These are phyloP conservation scores for Panicum miliaceum DNA, from an alignment of 176 grass and related monocot genomes.

Conservation along the genomic window DNA sequence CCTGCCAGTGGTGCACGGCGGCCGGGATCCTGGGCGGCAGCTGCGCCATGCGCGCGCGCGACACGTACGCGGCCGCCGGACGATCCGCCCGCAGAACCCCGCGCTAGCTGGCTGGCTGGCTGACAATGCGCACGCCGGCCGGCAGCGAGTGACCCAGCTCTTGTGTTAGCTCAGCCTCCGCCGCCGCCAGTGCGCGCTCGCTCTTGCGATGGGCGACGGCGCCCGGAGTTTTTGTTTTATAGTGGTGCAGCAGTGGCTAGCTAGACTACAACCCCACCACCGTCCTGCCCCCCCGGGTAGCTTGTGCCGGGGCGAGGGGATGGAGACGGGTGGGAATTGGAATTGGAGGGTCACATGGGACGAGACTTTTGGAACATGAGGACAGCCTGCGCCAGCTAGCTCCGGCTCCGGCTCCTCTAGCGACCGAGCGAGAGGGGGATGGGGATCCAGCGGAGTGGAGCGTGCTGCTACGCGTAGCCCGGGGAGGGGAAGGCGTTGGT, in stretches of 20 bases:
- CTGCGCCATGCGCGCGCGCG: constrained; percentile 44
- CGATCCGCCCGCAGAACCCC: background rate
- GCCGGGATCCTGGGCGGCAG: constrained; percentile 59
- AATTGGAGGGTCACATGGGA: constrained; percentile 67
- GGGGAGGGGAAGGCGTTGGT: background rate
- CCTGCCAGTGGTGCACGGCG: constrained; percentile 54
- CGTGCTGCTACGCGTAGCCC: background rate
- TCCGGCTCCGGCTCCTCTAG: background rate
- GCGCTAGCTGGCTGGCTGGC: background rate
- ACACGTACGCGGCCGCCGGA: background rate
- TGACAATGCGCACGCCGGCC: background rate
- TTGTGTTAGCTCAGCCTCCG: background rate
- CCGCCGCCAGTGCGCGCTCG: background rate
- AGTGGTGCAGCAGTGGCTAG: background rate
- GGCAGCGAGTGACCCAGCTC: background rate
- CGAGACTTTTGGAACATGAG: constrained; percentile 70
- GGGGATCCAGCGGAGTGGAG: background rate
- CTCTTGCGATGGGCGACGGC: constrained; percentile 33
- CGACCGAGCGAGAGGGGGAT: background rate
- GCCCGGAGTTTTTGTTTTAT: constrained; percentile 47
- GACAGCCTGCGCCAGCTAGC: constrained; percentile 67
- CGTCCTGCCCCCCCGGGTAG: constrained; percentile 1
- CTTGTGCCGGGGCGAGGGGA: background rate
- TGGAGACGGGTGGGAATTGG: constrained; percentile 41
- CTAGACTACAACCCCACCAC: background rate